A percentile compares a stretch with the other conserved stretches of the same genome.
These are phyloP conservation scores for Nicotiana sylvestris DNA, from an alignment of 257 asterid species.

Conservation along the genomic window DNA sequence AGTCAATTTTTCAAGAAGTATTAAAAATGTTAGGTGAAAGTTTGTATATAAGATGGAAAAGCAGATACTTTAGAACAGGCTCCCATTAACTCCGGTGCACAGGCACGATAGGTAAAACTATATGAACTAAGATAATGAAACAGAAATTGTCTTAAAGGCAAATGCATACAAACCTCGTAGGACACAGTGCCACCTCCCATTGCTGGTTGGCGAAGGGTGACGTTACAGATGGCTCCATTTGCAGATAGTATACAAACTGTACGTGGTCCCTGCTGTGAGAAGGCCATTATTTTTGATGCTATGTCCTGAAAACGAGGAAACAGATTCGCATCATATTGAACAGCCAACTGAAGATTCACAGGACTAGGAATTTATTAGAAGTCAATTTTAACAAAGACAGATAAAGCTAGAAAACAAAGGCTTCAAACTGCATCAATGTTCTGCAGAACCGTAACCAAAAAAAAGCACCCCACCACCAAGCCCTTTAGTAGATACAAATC, in stretches of 20 bases:
- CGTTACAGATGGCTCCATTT: conserved; percentile 82
- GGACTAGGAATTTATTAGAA: background rate
- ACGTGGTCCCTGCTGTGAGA: conserved; percentile 94
- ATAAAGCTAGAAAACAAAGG: background rate
- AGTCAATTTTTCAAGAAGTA: background rate
- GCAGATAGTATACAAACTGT: conserved; percentile 89
- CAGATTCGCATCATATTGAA: background rate
- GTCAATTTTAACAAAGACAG: background rate
- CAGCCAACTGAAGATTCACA: background rate
- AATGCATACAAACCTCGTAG: conserved; percentile 60
- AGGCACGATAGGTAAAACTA: background rate
- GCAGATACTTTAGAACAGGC: background rate
- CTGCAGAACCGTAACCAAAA: background rate
- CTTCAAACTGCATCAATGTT: background rate
- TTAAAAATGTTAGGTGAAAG: background rate
- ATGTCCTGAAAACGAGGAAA: conserved; percentile 52
- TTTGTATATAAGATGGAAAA: background rate
- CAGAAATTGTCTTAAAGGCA: background rate
- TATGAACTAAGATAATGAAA: background rate
- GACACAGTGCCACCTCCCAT: conserved; percentile 75
- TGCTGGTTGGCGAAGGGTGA: conserved; percentile 81
- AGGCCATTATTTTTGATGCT: conserved; percentile 72
- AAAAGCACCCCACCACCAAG: background rate
- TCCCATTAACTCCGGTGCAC: background rate
- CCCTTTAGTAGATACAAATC: background rate